Conservation (phyloP, 2,329 filamentous ascomycete species). For the Aureobasidium sp. region DNA sequence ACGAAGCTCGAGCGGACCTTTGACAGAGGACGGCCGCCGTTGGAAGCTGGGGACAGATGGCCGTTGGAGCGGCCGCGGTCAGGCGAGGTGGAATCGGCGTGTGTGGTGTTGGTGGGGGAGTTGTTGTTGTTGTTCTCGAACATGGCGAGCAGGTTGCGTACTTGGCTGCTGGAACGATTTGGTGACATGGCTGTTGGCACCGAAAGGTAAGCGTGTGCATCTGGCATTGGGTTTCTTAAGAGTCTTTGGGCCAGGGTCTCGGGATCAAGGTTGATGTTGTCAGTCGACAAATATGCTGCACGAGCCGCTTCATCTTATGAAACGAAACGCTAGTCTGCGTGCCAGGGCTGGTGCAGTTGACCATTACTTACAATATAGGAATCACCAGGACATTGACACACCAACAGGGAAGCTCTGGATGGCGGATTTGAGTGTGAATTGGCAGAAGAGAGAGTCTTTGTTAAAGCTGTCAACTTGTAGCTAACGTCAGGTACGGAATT, state of each 20-base stretch:
- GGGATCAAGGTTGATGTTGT: constrained; percentile 4
- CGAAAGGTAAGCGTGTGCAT: constrained; percentile 4
- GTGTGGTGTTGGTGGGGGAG: not conserved
- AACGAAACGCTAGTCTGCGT: constrained; percentile 8
- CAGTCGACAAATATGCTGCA: constrained; percentile 3
- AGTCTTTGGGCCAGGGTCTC: not conserved
- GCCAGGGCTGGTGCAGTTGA: not conserved
- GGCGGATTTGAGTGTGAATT: not conserved
- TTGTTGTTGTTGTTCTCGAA: constrained; percentile 33
- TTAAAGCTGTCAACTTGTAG: not conserved
- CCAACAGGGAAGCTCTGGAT: not conserved
- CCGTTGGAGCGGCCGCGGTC: constrained; percentile 36
- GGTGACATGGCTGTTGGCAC: constrained; percentile 36
- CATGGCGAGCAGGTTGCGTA: constrained; percentile 41
- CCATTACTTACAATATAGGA: not conserved
- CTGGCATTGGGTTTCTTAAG: constrained; percentile 3
- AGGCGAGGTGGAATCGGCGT: constrained; percentile 27
- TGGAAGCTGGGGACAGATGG: constrained; percentile 20
- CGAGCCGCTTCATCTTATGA: constrained; percentile 9
- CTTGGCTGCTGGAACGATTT: constrained; percentile 31
- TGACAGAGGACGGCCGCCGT: constrained; percentile 28
- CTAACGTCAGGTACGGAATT: not conserved
- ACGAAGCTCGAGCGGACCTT: constrained; percentile 42
- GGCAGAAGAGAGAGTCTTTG: not conserved
- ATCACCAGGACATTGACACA: not conserved